These are phyloP conservation scores for Colletotrichum lindemuthianum DNA, from an alignment of 2,329 filamentous ascomycete species.

Conservation along the genomic window DNA sequence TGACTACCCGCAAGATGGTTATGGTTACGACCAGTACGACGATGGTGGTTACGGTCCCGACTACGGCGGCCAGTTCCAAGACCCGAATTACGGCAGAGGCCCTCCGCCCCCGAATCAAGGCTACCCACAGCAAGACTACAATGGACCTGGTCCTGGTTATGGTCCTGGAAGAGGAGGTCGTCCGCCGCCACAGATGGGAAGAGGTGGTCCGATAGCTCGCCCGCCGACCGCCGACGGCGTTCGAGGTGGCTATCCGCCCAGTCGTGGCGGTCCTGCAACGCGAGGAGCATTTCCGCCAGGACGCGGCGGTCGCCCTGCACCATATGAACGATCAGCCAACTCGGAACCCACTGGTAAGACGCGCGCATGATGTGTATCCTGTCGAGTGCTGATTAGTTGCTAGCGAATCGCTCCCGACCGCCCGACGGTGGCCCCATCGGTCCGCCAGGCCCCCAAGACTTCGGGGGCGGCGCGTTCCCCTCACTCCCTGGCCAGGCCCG, in stretches of 20 bases:
- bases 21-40: constrained; percentile 57
- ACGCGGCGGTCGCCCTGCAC: constrained; percentile 53
- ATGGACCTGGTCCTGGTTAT: constrained; percentile 50
- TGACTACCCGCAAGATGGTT: constrained; percentile 54
- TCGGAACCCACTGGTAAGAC: constrained; percentile 55
- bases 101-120: constrained; percentile 48
- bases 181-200: constrained; percentile 54
- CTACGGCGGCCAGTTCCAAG: constrained; percentile 54
- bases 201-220: constrained; percentile 57
- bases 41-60: constrained; percentile 51
- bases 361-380: not conserved
- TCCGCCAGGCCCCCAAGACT: constrained; percentile 42
- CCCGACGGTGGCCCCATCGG: constrained; percentile 44
- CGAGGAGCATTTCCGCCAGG: constrained; percentile 46
- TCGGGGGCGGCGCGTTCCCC: constrained; percentile 50
- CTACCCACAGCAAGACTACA: constrained; percentile 57
- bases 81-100: constrained; percentile 57
- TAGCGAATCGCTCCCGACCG: constrained; percentile 44
- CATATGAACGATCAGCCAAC: constrained; percentile 48
- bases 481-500: constrained; percentile 53
- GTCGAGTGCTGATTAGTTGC: constrained; percentile 13
- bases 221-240: constrained; percentile 51
- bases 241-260: constrained; percentile 51
- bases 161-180: constrained; percentile 53
- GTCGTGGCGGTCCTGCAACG: constrained; percentile 45